Base-by-base conservation (phyloP, 2,329 filamentous ascomycete genomes). In the Ascomycota sp. region DNA sequence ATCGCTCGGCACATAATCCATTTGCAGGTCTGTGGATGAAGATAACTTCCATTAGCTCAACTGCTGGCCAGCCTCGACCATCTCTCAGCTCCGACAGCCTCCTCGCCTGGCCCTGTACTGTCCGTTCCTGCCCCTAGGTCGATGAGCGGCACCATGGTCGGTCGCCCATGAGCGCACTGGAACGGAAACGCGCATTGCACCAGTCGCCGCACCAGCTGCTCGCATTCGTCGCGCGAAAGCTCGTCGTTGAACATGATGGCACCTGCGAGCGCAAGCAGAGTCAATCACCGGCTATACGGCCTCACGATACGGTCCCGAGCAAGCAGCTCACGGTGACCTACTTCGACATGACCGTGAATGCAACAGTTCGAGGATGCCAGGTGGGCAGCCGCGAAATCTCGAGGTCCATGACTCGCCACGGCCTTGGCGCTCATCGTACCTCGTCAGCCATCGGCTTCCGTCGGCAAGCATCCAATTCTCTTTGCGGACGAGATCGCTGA, bases 201-300 rank as follows among this genome's bases (percentile, higher is more conserved):
- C n/a, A 89, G 51, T 3, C 58, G 57, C 2, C 32, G 35, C 0
- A 86, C 46, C 22, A 89, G 48, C 1, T 48, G 44, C 8, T 51
- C 39, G 39, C 80, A 86, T 37, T 81, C 61, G 0, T 57, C 49
- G 1, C 45, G 36, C 0, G 57, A 59, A 7, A 89, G 51, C 5
- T 53, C 44, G 42, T 91, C 81, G 40, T 86, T 86, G 51, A 91
- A 91, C 78, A 85, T 86, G 45, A 89, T 72, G 3, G 81, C 78
- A 23, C 56, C 60, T 63, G 11, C 9, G 19, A 10, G 27, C 7
- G n/a, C 9, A 7, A 4, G 10, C 17, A 10, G 7, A 6, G 17
- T 28, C 27, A 28, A 20, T 8, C 25, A 20, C n/a, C n/a, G n/a
- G n/a, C n/a, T 8, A 8, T 17, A 15, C 19, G n/a, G 9, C 4